Percentiles rank a stretch among this genome's conserved stretches.
Conservation (phyloP, 805 yeast species). For the Barnettozyma populi region DNA sequence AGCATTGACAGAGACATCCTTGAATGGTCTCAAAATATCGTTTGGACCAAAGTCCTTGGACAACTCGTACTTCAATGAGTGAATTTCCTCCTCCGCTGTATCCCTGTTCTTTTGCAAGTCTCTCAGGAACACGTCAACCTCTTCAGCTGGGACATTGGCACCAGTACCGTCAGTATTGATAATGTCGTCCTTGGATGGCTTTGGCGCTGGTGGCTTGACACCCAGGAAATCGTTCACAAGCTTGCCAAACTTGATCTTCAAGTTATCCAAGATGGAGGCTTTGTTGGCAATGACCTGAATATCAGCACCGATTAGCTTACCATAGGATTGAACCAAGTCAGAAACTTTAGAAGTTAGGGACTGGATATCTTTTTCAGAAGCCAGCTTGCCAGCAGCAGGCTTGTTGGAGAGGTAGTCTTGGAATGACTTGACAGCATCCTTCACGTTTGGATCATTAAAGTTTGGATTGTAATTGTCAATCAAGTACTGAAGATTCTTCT, state of each 20-base stretch:
- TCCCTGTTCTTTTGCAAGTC: slow-evolving; percentile 11
- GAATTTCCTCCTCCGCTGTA: slow-evolving; percentile 16
- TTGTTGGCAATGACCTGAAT: background rate
- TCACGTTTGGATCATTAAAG: slow-evolving; percentile 71
- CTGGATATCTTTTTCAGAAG: background rate
- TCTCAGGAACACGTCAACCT: slow-evolving; percentile 8
- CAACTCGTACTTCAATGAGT: slow-evolving; percentile 9
- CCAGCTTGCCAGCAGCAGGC: background rate
- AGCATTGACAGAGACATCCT: slow-evolving; percentile 40
- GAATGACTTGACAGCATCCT: slow-evolving; percentile 47
- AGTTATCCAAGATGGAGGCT: slow-evolving; percentile 5
- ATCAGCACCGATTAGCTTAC: background rate
- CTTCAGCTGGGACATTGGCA: slow-evolving; percentile 1
- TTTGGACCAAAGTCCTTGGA: slow-evolving; percentile 48
- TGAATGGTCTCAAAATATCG: slow-evolving; percentile 58
- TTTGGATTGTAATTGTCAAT: slow-evolving; percentile 62
- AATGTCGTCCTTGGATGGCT: slow-evolving; percentile 3
- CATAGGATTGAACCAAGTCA: background rate
- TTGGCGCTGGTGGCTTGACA: slow-evolving; percentile 8
- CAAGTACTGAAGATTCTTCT: slow-evolving; percentile 39
- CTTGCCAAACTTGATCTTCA: slow-evolving; percentile 10
- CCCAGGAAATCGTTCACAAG: slow-evolving; percentile 22
- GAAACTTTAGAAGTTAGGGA: background rate
- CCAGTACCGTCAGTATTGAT: slow-evolving; percentile 2
- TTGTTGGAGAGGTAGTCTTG: slow-evolving; percentile 36